Evolutionary conservation across 2,329 filamentous ascomycete species (phyloP), one percentile per base, ranked within the genome.

Genomic region (Penicillium olsonii): DNA sequence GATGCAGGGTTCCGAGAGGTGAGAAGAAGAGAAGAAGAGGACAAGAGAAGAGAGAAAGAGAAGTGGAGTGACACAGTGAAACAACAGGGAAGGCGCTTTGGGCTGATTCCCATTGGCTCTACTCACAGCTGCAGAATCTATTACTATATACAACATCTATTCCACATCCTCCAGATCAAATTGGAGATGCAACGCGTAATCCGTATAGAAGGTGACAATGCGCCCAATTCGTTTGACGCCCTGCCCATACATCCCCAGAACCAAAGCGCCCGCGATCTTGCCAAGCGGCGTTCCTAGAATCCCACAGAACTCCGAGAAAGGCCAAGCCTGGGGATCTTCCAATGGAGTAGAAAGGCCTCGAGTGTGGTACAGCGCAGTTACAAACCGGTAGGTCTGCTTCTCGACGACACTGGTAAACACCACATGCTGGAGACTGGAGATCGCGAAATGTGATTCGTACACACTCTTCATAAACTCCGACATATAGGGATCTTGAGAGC

Each of bases 231-330:
- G 50, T 10, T 37, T 42, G 5, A 48, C 19, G 3, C 50, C 50
- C n/a, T 48, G 42, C 12, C 42, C 35, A 41, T 46, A 55, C 11
- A 42, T 35, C 19, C 45, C 37, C 11, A 55, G 10, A n/a, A 55
- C 37, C 10, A 53, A 37, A 4, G 43, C 31, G 0, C 35, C 39
- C 5, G 47, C 29, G 9, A 46, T 19, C 19, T 50, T 53, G 24
- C 50, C 53, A 35, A 55, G 39, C 2, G 45, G 44, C 15, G 42
- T 50, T 14, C 53, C 53, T 38, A 55, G 40, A 31, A 53, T 20
- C 14, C 34, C 42, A 6, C 42, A 45, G 11, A 38, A 53, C 27
- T 42, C 50, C 1, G 38, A n/a, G 10, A 46, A 41, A 29, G 41
- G 31, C 50, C 53, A 55, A 5, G 34, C 41, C 11, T 19, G 40